A percentile compares a stretch with the other conserved stretches of the same genome.
Evolutionary conservation across 768 basidiomycete genomes (phyloP).

Genomic region (Boletus sp.): DNA sequence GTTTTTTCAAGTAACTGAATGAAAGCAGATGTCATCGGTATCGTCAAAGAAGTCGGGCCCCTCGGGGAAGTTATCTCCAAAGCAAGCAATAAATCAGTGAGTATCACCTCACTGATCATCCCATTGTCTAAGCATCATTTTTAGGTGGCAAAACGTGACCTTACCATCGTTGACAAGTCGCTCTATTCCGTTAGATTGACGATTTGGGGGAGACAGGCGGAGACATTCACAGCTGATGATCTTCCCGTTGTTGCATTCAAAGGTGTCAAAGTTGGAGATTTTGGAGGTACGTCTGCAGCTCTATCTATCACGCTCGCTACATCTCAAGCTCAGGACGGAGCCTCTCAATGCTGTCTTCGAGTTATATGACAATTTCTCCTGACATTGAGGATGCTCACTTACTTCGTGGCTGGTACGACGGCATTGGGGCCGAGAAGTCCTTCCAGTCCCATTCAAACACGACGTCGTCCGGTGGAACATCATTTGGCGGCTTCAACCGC

Average conservation of each 20-base stretch:
- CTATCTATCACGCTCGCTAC: conserved; percentile 1
- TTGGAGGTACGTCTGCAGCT: conserved; percentile 52
- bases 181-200: conserved; percentile 78
- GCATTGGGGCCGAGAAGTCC: conserved; percentile 51
- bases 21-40: conserved; percentile 73
- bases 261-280: conserved; percentile 90
- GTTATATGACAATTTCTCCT: conserved; percentile 81
- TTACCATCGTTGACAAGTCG: conserved; percentile 84
- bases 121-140: conserved; percentile 1
- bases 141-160: conserved; percentile 84
- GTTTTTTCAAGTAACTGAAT: neutral
- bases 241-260: conserved; percentile 87
- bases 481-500: conserved; percentile 55
- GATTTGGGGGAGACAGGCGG: conserved; percentile 94
- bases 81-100: conserved; percentile 58
- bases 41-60: conserved; percentile 76
- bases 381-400: conserved; percentile 87
- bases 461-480: conserved; percentile 35
- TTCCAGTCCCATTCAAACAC: conserved; percentile 72
- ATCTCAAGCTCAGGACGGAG: conserved; percentile 55
- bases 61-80: conserved; percentile 73
- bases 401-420: conserved; percentile 91
- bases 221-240: conserved; percentile 60
- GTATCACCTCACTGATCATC: neutral
- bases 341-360: conserved; percentile 78